Evolutionary conservation across 1,284 basidiomycete species (phyloP).

Genomic region (Puccinia coronata): DNA sequence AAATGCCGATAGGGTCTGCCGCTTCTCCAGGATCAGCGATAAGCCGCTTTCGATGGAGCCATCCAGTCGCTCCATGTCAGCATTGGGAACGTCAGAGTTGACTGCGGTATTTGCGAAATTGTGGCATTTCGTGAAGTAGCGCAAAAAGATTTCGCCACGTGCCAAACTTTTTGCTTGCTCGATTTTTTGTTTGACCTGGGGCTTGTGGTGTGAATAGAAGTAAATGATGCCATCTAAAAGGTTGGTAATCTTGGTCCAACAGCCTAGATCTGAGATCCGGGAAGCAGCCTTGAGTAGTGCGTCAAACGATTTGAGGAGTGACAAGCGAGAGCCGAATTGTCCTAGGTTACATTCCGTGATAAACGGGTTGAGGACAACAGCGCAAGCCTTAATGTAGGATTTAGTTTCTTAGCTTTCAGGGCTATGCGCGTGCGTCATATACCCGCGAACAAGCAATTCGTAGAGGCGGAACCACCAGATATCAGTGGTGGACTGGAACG

Average conservation of each 20-base stretch:
- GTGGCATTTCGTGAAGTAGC: conserved; percentile 36
- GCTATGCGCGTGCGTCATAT: conserved; percentile 56
- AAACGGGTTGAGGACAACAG: conserved; percentile 80
- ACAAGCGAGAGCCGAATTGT: conserved; percentile 73
- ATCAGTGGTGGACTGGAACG: conserved; percentile 67
- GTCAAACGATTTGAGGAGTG: conserved; percentile 72
- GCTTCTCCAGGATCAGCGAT: conserved; percentile 31
- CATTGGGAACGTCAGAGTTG: conserved; percentile 31
- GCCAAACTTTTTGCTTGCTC: conserved; percentile 70
- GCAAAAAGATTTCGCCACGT: conserved; percentile 66
- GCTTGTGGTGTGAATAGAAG: too few relatives aligned
- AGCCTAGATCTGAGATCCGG: too few relatives aligned
- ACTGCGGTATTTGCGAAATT: conserved; percentile 32
- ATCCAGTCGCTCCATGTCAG: conserved; percentile 39
- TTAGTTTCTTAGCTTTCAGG: conserved; percentile 57
- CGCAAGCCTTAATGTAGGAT: conserved; percentile 69
- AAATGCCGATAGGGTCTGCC: conserved; percentile 19
- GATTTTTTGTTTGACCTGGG: too few relatives aligned
- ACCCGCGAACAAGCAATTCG: conserved; percentile 72
- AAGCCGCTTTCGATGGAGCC: conserved; percentile 43
- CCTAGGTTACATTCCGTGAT: conserved; percentile 77
- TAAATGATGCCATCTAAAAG: too few relatives aligned
- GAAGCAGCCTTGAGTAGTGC: conserved; percentile 62
- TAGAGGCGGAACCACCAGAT: conserved; percentile 94
- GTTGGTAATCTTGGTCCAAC: too few relatives aligned